Evolutionary conservation across 768 basidiomycete genomes (phyloP).

Genomic region (Galerina sulciceps): DNA sequence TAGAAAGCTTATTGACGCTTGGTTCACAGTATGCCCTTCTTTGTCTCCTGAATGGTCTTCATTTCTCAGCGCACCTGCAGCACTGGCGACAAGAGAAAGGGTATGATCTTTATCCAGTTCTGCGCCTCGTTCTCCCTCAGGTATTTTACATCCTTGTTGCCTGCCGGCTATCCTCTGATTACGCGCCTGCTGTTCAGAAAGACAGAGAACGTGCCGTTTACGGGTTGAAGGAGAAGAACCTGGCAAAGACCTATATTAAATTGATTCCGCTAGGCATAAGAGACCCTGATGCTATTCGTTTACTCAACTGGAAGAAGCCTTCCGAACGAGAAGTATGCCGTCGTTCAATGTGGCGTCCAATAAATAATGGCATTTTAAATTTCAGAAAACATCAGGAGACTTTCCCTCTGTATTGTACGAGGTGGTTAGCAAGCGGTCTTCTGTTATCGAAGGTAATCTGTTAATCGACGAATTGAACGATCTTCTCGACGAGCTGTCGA

Average conservation of each 20-base stretch:
- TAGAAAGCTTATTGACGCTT: conserved; percentile 67
- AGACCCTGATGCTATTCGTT: conserved; percentile 79
- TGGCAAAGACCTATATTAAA: conserved; percentile 92
- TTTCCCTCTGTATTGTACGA: conserved; percentile 88
- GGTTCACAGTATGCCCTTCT: conserved; percentile 73
- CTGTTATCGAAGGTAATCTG: conserved; percentile 73
- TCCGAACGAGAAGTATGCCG: conserved; percentile 62
- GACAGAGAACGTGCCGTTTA: conserved; percentile 93
- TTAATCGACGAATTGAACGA: conserved; percentile 86
- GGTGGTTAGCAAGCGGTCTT: conserved; percentile 84
- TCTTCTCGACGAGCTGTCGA: conserved; percentile 77
- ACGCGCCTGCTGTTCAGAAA: conserved; percentile 57
- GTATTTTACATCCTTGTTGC: conserved; percentile 35
- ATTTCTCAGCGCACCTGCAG: conserved; percentile 38
- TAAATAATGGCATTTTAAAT: background rate
- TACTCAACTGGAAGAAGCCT: conserved; percentile 92
- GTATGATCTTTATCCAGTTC: conserved; percentile 84
- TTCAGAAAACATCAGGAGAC: conserved; percentile 77
- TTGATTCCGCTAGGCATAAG: conserved; percentile 82
- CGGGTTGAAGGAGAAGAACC: conserved; percentile 91
- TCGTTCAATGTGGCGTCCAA: background rate
- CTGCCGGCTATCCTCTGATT: background rate
- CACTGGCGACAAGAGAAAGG: conserved; percentile 90
- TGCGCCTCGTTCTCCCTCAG: conserved; percentile 91
- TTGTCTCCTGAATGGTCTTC: background rate